These are phyloP conservation scores for Pythium biforme DNA, from an alignment of 352 stramenopile species.

Conservation along the genomic window DNA sequence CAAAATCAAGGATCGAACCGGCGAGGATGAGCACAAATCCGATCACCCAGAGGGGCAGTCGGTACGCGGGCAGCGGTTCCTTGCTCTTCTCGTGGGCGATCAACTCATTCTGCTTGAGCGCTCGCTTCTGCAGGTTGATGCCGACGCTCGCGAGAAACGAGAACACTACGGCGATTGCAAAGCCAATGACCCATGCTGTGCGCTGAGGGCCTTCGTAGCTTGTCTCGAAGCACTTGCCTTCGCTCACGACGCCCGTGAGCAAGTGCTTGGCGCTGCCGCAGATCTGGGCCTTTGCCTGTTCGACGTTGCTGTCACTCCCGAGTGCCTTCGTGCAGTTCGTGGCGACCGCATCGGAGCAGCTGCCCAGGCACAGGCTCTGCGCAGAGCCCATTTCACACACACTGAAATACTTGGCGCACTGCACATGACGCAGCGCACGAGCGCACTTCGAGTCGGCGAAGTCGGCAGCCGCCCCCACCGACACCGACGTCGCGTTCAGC, in stretches of 20 bases:
- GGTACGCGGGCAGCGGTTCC: slow-evolving; percentile 56
- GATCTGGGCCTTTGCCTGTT: slow-evolving; percentile 21
- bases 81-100: slow-evolving; percentile 47
- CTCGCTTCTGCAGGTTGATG: slow-evolving; percentile 86
- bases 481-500: slow-evolving; percentile 26
- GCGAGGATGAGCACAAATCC: slow-evolving; percentile 80
- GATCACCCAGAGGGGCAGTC: slow-evolving; percentile 80
- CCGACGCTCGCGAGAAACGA: slow-evolving; percentile 80
- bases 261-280: slow-evolving; percentile 33
- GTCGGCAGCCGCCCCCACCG: neutral
- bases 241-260: slow-evolving; percentile 34
- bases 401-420: slow-evolving; percentile 63
- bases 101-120: slow-evolving; percentile 80
- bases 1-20: slow-evolving; percentile 89
- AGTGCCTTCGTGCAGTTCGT: slow-evolving; percentile 41
- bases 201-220: slow-evolving; percentile 63
- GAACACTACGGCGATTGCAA: slow-evolving; percentile 79
- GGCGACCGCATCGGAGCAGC: slow-evolving; percentile 39
- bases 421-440: slow-evolving; percentile 37
- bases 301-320: slow-evolving; percentile 8
- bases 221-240: slow-evolving; percentile 67
- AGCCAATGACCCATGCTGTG: slow-evolving; percentile 76
- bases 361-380: slow-evolving; percentile 52
- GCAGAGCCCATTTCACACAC: slow-evolving; percentile 68
- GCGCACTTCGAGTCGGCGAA: slow-evolving; percentile 25